Percentiles rank a stretch among this genome's conserved stretches.
These are phyloP conservation scores for Aureobasidium lini DNA, from an alignment of 2,329 filamentous ascomycete species.

Conservation along the genomic window DNA sequence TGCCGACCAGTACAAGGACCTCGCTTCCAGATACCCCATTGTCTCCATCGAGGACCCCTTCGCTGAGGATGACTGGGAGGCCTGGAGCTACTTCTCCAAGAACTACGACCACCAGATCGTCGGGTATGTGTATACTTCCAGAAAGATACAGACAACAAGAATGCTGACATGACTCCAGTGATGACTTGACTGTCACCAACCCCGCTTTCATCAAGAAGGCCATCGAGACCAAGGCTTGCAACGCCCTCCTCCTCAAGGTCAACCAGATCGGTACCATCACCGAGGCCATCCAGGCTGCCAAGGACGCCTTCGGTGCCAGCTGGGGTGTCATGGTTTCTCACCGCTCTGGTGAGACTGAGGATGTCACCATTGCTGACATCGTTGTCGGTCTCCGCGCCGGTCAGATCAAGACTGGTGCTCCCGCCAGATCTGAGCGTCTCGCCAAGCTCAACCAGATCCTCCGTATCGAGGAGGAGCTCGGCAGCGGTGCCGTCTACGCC, in stretches of 20 bases:
- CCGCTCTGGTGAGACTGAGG: conserved; percentile 98
- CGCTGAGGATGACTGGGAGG: conserved; percentile 99
- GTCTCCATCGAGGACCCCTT: conserved; percentile 99
- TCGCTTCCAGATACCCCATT: conserved; percentile 94
- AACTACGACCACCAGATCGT: conserved; percentile 97
- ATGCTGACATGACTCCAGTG: conserved; percentile 39
- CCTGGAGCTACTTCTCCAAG: conserved; percentile 99
- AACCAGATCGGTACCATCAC: conserved; percentile 99
- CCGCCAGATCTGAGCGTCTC: conserved; percentile 91
- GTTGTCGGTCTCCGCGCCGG: conserved; percentile 92
- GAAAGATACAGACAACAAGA: background rate
- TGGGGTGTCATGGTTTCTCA: conserved; percentile 99
- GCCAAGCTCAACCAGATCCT: conserved; percentile 99
- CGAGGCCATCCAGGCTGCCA: conserved; percentile 97
- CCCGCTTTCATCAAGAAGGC: conserved; percentile 99
- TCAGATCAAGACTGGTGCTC: conserved; percentile 98
- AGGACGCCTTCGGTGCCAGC: conserved; percentile 90
- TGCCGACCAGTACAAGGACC: conserved; percentile 78
- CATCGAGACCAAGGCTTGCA: conserved; percentile 97
- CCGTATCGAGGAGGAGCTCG: conserved; percentile 98
- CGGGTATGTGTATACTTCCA: conserved; percentile 39
- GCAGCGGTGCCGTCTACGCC: conserved; percentile 77
- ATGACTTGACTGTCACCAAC: conserved; percentile 99
- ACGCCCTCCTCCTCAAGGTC: conserved; percentile 96
- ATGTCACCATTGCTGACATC: conserved; percentile 98